A percentile compares a stretch with the other conserved stretches of the same genome.
Conservation (phyloP, 164 flowering plant species). For the Vitis rotundifolia region DNA sequence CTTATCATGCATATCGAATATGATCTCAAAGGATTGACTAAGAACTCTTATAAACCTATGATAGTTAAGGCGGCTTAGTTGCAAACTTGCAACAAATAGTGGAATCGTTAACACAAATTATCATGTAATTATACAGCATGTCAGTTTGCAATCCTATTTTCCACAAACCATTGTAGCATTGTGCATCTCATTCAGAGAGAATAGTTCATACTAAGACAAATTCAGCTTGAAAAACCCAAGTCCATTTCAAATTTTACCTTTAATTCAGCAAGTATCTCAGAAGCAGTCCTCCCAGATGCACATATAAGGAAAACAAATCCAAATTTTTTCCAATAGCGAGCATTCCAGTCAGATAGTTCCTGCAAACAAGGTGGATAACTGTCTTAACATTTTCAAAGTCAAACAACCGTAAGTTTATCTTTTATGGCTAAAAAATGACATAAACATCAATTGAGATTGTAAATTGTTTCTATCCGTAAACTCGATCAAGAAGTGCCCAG, state of each 20-base stretch:
- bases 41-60: no score
- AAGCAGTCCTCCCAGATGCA: conserved; percentile 84
- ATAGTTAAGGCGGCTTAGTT: no score
- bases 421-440: not conserved
- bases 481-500: not conserved
- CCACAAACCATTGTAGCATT: not conserved
- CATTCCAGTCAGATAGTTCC: conserved; percentile 85
- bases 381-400: not conserved
- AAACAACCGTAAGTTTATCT: not conserved
- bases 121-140: not conserved
- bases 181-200: not conserved
- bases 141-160: not conserved
- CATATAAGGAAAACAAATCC: conserved; percentile 89
- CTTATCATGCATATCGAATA: no score
- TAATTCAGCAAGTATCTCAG: conserved; percentile 77
- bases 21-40: no score
- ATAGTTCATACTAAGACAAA: not conserved
- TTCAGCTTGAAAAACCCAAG: not conserved
- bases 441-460: not conserved
- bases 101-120: not conserved
- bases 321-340: conserved; percentile 66
- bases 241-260: conserved; percentile 45
- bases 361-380: conserved; percentile 25
- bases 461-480: not conserved
- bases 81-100: no score